Base-by-base conservation (phyloP, 768 basidiomycete species). In the Boletus rubropictus region DNA sequence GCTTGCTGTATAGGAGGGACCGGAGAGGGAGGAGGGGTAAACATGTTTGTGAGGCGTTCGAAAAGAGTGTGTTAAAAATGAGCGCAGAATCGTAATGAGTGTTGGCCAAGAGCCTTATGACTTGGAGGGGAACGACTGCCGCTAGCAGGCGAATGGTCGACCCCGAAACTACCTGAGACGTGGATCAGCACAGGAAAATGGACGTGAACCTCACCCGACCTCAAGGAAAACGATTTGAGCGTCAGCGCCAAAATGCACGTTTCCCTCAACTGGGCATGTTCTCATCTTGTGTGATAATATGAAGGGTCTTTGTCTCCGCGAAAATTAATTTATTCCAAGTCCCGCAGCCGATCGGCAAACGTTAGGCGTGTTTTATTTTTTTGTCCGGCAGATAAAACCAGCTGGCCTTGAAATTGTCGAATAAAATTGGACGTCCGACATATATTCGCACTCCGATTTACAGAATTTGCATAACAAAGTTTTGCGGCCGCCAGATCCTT, bases 21-120 rank as follows among this genome's bases (percentile, higher is more conserved):
- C 2, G 74, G 72, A 5, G 77, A 75, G 5, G 73, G 67, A 38
- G 71, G 69, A 20, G 71, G 71, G 39, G 71, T 73, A 56, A 72
- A 71, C 71, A 72, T 72, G 33, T 36, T 42, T 28, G 39, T 46
- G 32, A 39, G 46, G 17, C 24, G 38, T 38, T 8, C 3, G 42
- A 56, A 67, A 62, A 21, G 66, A 67, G 37, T 41, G 62, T 61
- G 42, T 29, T 41, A 41, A 38, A 65, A 71, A 69, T 0, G 68
- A 66, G 53, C 22, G 69, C 48, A 44, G 39, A 43, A 44, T 32
- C 20, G 40, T 42, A 51, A 48, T 11, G 51, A 50, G 43, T 8
- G 39, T 33, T 51, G 54, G 48, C 53, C 47, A 17, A 50, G 48
- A 36, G 48, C 53, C 45, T 25, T 14, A 41, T 33, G 17, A 17